Evolutionary conservation across 345 rosid genomes (phyloP).

Genomic region (Boechera divaricarpa): DNA sequence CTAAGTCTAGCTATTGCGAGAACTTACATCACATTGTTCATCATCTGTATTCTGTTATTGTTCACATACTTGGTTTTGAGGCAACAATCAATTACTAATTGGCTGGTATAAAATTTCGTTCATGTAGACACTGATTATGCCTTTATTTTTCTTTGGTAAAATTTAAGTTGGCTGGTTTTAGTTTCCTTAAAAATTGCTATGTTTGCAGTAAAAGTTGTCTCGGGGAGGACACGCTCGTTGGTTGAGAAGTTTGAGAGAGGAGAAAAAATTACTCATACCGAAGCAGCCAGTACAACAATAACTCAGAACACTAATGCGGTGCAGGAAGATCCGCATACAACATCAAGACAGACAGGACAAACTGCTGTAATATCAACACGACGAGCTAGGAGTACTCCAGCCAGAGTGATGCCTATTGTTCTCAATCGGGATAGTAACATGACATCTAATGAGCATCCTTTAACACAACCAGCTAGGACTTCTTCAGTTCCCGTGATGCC

Average conservation of each 20-base stretch:
- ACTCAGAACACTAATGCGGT: constrained; percentile 10
- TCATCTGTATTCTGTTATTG: constrained; percentile 1
- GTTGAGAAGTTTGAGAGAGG: constrained; percentile 94
- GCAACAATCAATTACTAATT: constrained; percentile 15
- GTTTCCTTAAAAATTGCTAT: constrained; percentile 31
- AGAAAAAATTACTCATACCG: constrained; percentile 50
- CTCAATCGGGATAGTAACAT: constrained; percentile 34
- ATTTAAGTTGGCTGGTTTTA: neutral
- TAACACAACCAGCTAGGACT: constrained; percentile 40
- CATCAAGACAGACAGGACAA: constrained; percentile 36
- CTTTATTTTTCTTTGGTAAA: constrained; percentile 8
- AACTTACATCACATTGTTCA: constrained; percentile 14
- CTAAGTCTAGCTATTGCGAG: constrained; percentile 39
- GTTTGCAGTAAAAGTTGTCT: constrained; percentile 86
- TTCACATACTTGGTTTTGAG: constrained; percentile 30
- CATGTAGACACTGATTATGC: constrained; percentile 55
- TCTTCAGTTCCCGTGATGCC: constrained; percentile 39
- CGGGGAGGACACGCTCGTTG: constrained; percentile 85
- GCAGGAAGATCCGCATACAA: constrained; percentile 35
- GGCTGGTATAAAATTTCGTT: constrained; percentile 11
- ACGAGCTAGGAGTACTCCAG: constrained; percentile 49
- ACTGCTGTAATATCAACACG: constrained; percentile 38
- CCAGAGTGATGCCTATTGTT: constrained; percentile 45
- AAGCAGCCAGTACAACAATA: constrained; percentile 43
- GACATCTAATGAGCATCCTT: constrained; percentile 34